Conservation (phyloP, 352 stramenopile genomes). For the Globisporangium canariense region DNA sequence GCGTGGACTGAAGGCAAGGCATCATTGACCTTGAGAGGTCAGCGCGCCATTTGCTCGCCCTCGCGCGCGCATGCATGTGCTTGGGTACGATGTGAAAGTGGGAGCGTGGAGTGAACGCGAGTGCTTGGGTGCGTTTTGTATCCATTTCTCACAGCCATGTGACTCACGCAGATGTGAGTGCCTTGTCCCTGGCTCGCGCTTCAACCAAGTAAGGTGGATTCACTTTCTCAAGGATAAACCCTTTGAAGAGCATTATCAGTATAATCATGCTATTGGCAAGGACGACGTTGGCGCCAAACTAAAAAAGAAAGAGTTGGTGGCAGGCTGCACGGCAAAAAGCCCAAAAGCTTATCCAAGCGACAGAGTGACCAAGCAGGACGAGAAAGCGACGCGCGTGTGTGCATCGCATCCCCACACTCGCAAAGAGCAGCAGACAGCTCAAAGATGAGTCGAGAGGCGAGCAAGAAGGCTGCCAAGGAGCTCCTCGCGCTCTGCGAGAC, state of each 20-base stretch:
- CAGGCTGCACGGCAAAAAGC: background rate
- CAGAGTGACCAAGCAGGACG: background rate
- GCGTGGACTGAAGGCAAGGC: too few relatives aligned
- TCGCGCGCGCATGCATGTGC: too few relatives aligned
- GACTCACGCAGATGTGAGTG: too few relatives aligned
- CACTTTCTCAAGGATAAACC: background rate
- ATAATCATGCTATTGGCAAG: background rate
- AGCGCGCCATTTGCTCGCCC: too few relatives aligned
- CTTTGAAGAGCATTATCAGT: background rate
- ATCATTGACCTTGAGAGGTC: too few relatives aligned
- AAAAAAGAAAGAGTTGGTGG: background rate
- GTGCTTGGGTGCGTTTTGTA: too few relatives aligned
- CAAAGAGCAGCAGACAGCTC: background rate
- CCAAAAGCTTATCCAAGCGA: background rate
- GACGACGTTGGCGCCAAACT: background rate
- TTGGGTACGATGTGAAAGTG: too few relatives aligned
- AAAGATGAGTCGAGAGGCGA: constrained; percentile 36
- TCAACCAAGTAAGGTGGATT: background rate
- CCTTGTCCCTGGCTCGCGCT: background rate
- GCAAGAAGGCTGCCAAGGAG: constrained; percentile 73
- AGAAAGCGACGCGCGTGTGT: background rate
- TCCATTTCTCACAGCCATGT: too few relatives aligned
- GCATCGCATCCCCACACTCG: background rate
- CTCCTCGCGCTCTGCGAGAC: constrained; percentile 75
- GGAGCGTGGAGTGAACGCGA: too few relatives aligned